Base-by-base conservation (phyloP, 2,329 filamentous ascomycete species). In the Alternaria sp. region DNA sequence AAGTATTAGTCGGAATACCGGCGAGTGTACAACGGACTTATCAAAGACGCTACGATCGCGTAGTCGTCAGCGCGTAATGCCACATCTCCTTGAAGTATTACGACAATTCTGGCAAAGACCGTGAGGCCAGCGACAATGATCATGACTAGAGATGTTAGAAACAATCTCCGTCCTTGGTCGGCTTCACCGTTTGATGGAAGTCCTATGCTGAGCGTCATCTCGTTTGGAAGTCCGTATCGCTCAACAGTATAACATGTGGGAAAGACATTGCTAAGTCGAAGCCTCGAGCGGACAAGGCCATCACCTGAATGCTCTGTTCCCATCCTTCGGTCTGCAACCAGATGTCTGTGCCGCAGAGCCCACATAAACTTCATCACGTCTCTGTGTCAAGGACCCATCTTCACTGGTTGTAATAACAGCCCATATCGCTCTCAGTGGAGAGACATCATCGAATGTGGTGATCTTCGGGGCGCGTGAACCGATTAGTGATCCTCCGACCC, bases 381-480 rank as follows among this genome's bases (percentile, higher is more conserved):
- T 20, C 21, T 51, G 4, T 37, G 20, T 15, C 28, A 10, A 8
- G 28, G 10, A 9, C 33, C 14, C 5, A 15, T 11, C 33, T 33
- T 37, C 14, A 33, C 9, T 37, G 49, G 28, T 2, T 21, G 11
- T 51, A 10, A 20, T 12, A 20, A 21, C 49, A 51, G 20, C 30
- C 5, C 49, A 33, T 51, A 14, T 30, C 18, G 18, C 49, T 33
- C 4, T 20, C 20, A 37, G 14, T 37, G 49, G 18, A 18, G 28
- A 15, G 9, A 23, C 21, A 15, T 41, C 44, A 46, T 63, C 12
- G 49, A 50, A 25, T 49, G 49, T 49, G 58, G 60, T 28, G 60
- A 41, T 23, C 53, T 56, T 47, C 61, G 56, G 50, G 56, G 44
- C 28, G 56, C 23, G 11, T 43, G 60, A 33, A 64, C 45, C 44